Evolutionary conservation across 495 filamentous ascomycete species (phyloP), one percentile per base, ranked within the genome.

Genomic region (Neurospora sp.): DNA sequence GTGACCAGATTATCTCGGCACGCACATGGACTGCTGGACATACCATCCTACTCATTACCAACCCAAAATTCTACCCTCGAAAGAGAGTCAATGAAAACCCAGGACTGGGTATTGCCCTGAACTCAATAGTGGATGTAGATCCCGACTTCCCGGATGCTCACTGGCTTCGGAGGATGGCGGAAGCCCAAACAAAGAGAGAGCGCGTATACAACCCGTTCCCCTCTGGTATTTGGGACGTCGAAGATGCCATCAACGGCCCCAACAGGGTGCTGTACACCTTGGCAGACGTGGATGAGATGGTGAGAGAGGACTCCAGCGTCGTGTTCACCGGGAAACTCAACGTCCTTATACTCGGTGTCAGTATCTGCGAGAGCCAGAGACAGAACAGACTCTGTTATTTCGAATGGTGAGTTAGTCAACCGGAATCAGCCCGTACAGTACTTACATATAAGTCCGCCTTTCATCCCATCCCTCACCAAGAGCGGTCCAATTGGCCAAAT

Each of bases 201-300:
- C 84, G 83, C 69, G 76, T 89, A 62, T 85, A 87, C 69, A 81
- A 85, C 3, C 83, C 84, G 10, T 89, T 88, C 76, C 87, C 87
- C 3, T 77, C 83, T 54, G 81, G 75, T 54, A 77, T 85, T 37
- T 91, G 90, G 81, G 84, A 90, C 78, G 72, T 84, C 35, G 80
- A 89, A 20, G 73, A 75, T n/a, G 82, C 83, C 8, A 79, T 82
- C 54, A 74, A 80, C 41, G 84, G 86, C 6, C 78, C 83, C 6
- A 73, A 78, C n/a, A 80, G 86, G 69, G 83, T 84, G 6, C 77
- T 90, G 39, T 91, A 86, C 73, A 89, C 85, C 0, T 74, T 92
- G 20, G 88, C 86, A 35, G 88, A 91, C 69, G 75, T 92, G 10
- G 90, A 91, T 78, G 84, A 87, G n/a, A 88, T 83, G 79, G 86